Percentiles rank a stretch among this genome's conserved stretches.
Conservation (phyloP, 1,284 basidiomycete species). For the Erythrobasidium hasegawianum region DNA sequence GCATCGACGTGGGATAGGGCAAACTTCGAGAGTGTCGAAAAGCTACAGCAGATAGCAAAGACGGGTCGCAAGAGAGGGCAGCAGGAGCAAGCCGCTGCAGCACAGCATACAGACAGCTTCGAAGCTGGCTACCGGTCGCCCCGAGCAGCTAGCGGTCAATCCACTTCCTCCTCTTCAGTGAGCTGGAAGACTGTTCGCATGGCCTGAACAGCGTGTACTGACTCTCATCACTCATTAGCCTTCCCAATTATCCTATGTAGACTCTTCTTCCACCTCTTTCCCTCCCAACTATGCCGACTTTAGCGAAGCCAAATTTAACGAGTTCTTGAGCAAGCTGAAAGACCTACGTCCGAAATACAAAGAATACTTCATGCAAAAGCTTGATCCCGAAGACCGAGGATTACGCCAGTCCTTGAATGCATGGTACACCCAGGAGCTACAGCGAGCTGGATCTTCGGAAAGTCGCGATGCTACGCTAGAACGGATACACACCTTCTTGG, state of each 20-base stretch:
- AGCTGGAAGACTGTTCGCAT: too few relatives aligned
- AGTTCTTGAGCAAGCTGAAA: slow-evolving; percentile 8
- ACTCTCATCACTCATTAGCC: too few relatives aligned
- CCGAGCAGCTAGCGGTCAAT: not conserved
- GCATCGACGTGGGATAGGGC: slow-evolving; percentile 27
- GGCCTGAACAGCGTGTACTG: too few relatives aligned
- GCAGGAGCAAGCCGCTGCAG: not conserved
- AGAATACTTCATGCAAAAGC: slow-evolving; percentile 1
- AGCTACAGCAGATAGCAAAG: slow-evolving; percentile 18
- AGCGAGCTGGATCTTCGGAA: not conserved
- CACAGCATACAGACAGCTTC: not conserved
- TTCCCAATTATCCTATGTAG: not conserved
- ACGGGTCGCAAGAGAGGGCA: slow-evolving; percentile 3
- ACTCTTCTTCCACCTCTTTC: not conserved
- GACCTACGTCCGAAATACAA: slow-evolving; percentile 16
- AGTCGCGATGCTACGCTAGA: not conserved
- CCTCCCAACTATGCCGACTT: slow-evolving; percentile 16
- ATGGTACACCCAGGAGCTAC: not conserved
- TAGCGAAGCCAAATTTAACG: not conserved
- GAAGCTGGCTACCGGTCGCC: not conserved
- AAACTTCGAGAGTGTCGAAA: slow-evolving; percentile 19
- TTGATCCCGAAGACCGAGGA: not conserved
- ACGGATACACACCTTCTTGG: slow-evolving; percentile 16
- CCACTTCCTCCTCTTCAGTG: not conserved
- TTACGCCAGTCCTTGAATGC: not conserved